These are phyloP conservation scores for Didymella exigua DNA, from an alignment of 2,329 filamentous ascomycete genomes.

Conservation along the genomic window DNA sequence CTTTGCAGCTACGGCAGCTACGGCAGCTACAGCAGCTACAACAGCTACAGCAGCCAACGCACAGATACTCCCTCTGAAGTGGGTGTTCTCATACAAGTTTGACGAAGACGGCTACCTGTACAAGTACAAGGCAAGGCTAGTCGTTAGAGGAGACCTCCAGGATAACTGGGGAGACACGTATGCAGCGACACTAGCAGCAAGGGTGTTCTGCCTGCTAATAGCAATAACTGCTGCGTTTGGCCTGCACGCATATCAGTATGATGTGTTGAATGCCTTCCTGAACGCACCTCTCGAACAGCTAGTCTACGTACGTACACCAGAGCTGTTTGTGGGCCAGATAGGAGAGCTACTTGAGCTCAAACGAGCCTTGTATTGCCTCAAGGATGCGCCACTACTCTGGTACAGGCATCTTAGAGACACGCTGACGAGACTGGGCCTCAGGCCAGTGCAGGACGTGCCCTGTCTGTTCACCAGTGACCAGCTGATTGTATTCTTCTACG, in stretches of 20 bases:
- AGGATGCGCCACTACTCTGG: slow-evolving; percentile 26
- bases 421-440: slow-evolving; percentile 18
- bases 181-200: slow-evolving; percentile 28
- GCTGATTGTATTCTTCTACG: no score
- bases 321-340: not conserved
- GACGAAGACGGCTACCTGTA: not conserved
- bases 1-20: not conserved
- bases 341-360: not conserved
- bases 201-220: slow-evolving; percentile 13
- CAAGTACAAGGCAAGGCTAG: slow-evolving; percentile 22
- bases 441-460: slow-evolving; percentile 8
- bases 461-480: slow-evolving; percentile 5
- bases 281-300: slow-evolving; percentile 20
- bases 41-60: no score
- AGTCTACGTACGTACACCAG: not conserved
- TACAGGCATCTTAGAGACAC: slow-evolving; percentile 20
- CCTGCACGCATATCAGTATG: slow-evolving; percentile 23
- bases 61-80: not conserved
- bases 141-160: slow-evolving; percentile 23
- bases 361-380: slow-evolving; percentile 30
- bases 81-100: not conserved
- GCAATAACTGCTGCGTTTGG: slow-evolving; percentile 28
- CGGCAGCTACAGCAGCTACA: not conserved
- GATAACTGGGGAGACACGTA: slow-evolving; percentile 12
- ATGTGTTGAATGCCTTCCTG: slow-evolving; percentile 31